Base-by-base conservation (phyloP, 1,284 basidiomycete species). In the Exobasidium rhododendri region DNA sequence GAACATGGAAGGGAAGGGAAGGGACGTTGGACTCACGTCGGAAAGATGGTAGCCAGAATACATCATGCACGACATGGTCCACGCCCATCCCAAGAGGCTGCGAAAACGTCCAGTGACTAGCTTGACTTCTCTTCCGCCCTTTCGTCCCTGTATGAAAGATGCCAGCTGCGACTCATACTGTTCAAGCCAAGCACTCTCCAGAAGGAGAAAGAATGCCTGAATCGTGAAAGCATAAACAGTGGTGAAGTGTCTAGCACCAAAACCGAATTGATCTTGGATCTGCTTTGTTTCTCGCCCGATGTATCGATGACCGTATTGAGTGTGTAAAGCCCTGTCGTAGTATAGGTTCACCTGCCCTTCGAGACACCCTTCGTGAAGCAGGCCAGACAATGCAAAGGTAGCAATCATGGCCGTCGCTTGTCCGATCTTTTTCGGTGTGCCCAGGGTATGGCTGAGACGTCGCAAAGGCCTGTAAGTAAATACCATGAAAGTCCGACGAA, bases 1-100 rank as follows among this genome's bases (percentile, higher is more conserved):
- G n/a, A n/a, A n/a, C n/a, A n/a, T n/a, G n/a, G n/a, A n/a, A n/a
- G n/a, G n/a, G n/a, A n/a, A n/a, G n/a, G n/a, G n/a, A n/a, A n/a
- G n/a, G n/a, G n/a, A n/a, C n/a, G n/a, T n/a, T n/a, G n/a, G n/a
- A 50, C 47, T 50, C 26, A 50, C 47, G 4, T 50, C 47, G 28
- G 26, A 20, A 17, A 50, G 47, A 4, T 50, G 13, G 28, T 24
- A 20, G 14, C 20, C 47, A 26, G 26, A 4, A 14, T 24, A 4
- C 24, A 50, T 26, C 47, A 50, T 50, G 20, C 47, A 50, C 4
- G 47, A 6, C 47, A 50, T 50, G 13, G 20, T 24, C 47, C 47
- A 50, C 4, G 28, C 4, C 47, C 47, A 50, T 24, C 47, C 47
- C 14, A 50, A 26, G 14, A 50, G 13, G 20, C 20, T 50, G 4